Evolutionary conservation across 2,329 filamentous ascomycete genomes (phyloP).

Genomic region (Blastomyces parvus): DNA sequence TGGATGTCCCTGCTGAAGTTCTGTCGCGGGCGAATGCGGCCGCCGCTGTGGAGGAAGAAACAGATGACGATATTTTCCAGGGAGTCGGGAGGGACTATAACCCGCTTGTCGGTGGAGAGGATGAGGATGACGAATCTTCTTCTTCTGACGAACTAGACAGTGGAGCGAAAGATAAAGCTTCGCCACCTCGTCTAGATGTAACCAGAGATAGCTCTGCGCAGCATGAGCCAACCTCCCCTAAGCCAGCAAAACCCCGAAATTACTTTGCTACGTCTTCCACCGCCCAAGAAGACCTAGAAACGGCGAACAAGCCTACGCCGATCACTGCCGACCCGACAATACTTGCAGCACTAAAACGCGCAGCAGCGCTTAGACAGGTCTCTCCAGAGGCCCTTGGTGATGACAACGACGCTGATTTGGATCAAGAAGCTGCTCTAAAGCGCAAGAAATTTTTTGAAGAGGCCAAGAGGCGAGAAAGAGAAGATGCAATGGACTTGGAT

Average conservation of each 20-base stretch:
- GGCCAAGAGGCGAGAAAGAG: slow-evolving; percentile 48
- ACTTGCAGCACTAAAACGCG: slow-evolving; percentile 75
- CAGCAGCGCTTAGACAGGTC: slow-evolving; percentile 51
- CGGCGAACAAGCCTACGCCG: slow-evolving; percentile 29
- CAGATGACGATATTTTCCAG: slow-evolving; percentile 54
- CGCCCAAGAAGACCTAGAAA: slow-evolving; percentile 32
- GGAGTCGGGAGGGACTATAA: slow-evolving; percentile 52
- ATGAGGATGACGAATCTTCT: slow-evolving; percentile 38
- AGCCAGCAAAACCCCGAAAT: slow-evolving; percentile 35
- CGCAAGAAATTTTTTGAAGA: slow-evolving; percentile 64
- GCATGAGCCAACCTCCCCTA: background rate
- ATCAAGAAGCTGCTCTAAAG: slow-evolving; percentile 56
- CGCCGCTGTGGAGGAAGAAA: slow-evolving; percentile 36
- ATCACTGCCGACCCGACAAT: slow-evolving; percentile 64
- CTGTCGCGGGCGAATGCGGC: slow-evolving; percentile 27
- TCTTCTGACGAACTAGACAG: slow-evolving; percentile 33
- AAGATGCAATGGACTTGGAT: slow-evolving; percentile 85
- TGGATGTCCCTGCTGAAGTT: slow-evolving; percentile 40
- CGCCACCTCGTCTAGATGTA: slow-evolving; percentile 10
- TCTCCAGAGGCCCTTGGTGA: slow-evolving; percentile 36
- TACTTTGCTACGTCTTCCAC: slow-evolving; percentile 34
- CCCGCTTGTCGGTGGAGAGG: slow-evolving; percentile 45
- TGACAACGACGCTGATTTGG: slow-evolving; percentile 39
- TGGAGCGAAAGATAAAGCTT: slow-evolving; percentile 19
- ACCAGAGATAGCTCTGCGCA: slow-evolving; percentile 4